Evolutionary conservation across 78 protist species (phyloP), one percentile per base, ranked within the genome.

Genomic region (Speleostelium caveatum): DNA sequence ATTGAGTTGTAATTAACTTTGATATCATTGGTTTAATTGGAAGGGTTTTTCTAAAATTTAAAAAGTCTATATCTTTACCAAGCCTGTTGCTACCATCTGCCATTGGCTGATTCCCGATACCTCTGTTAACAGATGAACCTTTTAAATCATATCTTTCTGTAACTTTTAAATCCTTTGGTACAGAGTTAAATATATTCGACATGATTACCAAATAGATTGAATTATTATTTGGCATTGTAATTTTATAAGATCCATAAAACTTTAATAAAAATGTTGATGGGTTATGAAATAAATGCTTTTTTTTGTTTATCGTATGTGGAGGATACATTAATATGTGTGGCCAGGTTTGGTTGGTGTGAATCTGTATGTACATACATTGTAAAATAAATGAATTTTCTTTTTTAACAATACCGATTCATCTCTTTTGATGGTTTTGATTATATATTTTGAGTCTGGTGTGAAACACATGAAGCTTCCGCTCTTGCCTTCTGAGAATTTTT

Each of bases 401-500:
- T 42, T 76, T 26, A 87, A 51, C 30, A 87, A 35, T n/a, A 49
- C 8, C 0, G 61, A 58, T 69, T 87, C 93, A 39, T 77, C 62
- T 22, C 61, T 6, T 1, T 73, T 87, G 24, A 90, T 56, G 4
- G 94, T 90, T 36, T 90, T 90, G 8, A 90, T 66, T 26, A 90
- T 32, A 59, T 61, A 90, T 78, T 62, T 35, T 33, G 51, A 78
- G 33, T 90, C 94, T n/a, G 87, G 94, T n/a, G 94, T 71, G 30
- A 90, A 90, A 58, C 83, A 73, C 86, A 90, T 79, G 49, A 78
- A 90, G 24, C 86, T 72, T n/a, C 94, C 94, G 49, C 89, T 77
- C 19, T 83, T 67, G 24, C 94, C 94, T 32, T 73, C 86, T 2
- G 89, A 78, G 72, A 90, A 90, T 32, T 90, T 66, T 19, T 90